A percentile compares a stretch with the other conserved stretches of the same genome.
These are phyloP conservation scores for Russula compacta DNA, from an alignment of 768 basidiomycete genomes.

Conservation along the genomic window DNA sequence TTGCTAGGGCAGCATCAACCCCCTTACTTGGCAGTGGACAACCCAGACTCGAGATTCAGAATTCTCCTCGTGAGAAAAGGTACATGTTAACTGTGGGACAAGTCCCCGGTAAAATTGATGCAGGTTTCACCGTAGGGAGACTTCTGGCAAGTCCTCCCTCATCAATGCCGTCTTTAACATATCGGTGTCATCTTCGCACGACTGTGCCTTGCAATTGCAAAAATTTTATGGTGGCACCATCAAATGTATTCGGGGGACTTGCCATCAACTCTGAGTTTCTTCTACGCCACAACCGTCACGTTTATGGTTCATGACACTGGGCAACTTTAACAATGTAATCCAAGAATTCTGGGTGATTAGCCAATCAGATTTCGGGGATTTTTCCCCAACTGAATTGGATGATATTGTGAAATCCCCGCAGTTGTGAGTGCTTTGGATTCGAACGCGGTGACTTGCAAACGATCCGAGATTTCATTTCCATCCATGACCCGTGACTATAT, in stretches of 20 bases:
- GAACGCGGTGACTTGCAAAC: not conserved
- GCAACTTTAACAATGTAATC: no score
- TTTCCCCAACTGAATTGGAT: no score
- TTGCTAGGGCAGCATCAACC: not conserved
- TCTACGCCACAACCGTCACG: not conserved
- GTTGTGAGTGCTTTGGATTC: not conserved
- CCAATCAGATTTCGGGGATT: no score
- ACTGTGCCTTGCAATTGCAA: no score
- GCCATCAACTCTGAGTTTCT: not conserved
- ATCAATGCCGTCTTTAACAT: not conserved
- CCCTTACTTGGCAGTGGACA: not conserved
- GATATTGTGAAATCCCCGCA: no score
- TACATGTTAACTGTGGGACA: not conserved
- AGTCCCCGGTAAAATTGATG: not conserved
- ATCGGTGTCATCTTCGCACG: not conserved
- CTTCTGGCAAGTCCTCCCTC: conserved; percentile 13
- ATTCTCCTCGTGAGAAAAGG: conserved; percentile 8
- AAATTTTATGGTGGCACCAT: not conserved
- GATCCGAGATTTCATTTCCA: not conserved
- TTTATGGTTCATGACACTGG: not conserved
- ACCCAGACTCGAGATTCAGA: not conserved
- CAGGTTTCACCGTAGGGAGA: not conserved
- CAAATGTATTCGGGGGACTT: not conserved
- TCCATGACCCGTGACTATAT: not conserved
- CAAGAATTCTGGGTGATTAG: no score